Base-by-base conservation (phyloP, 257 asterid genomes). In the Verbascum thapsus region DNA sequence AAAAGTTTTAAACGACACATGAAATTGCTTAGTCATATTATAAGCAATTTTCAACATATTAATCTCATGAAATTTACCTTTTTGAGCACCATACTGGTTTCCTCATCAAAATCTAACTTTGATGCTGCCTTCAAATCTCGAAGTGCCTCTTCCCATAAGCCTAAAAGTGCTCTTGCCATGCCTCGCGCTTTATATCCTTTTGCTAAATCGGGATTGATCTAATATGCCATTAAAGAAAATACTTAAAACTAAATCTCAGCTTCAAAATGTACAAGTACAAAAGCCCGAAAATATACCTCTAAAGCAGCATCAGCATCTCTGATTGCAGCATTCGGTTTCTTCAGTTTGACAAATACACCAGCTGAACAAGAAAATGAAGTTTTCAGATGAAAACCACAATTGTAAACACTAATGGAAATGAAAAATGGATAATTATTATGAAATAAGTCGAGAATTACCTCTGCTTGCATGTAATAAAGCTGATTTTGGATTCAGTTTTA, bases 321-420 rank as follows among this genome's bases (percentile, higher is more conserved):
- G 73, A 74, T 82, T 53, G 94, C 95, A 67, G 88, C 96, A 73
- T 84, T 88, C 58, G 96, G 88, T 66, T 84, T 88, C 67, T 74
- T 82, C 84, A 86, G 58, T 63, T 84, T 84, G 63, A 80, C 67
- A 61, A 76, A 86, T 66, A 80, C 74, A 53, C 64, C 68, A 72
- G 86, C 95, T 80, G 85, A 54, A 70, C 66, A 34, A 40, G 15
- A 17, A 70, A 68, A 34, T 23, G 15, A 17, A 43, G 35, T 37
- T n/a, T 8, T 44, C 64, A 54, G 52, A 61, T 45, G 38, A 63
- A n/a, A 1, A 66, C 20, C 58, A 58, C 12, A 44, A 32, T 18
- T 35, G 12, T 22, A 50, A 49, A 13, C 42, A 34, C 70, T 39
- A 39, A 4, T 2, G 43, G 42, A 42, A 0, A n/a, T 8, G 12